A percentile compares a stretch with the other conserved stretches of the same genome.
phyloP scores from a whole-genome alignment of 306 rosid genomes.

The Castanea sativa region DNA sequence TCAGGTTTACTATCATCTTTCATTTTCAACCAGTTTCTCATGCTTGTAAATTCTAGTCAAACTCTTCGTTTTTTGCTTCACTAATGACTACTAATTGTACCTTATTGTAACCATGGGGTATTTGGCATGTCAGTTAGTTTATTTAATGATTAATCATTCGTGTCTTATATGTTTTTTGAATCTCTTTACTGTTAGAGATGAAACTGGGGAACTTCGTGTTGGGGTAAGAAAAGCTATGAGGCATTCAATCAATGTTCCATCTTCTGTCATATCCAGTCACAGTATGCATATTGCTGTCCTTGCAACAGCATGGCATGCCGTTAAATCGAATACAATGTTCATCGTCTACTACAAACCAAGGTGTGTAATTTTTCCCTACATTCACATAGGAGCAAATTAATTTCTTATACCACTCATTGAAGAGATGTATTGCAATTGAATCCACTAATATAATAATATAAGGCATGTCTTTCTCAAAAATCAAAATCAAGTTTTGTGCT shows the following conservation, averaged over 20 bases:
- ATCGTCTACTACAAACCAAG: slow-evolving; percentile 63
- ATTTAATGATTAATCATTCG: neutral
- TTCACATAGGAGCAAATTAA: neutral
- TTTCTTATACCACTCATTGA: neutral
- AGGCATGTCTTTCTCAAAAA: no score
- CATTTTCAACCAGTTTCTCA: neutral
- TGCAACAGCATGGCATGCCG: slow-evolving; percentile 67
- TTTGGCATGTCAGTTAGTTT: neutral
- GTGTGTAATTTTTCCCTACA: slow-evolving; percentile 9
- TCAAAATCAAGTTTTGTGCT: no score
- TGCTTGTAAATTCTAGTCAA: neutral
- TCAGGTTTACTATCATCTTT: slow-evolving; percentile 30
- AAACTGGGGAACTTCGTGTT: slow-evolving; percentile 57
- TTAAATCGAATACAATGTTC: slow-evolving; percentile 51
- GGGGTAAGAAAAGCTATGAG: slow-evolving; percentile 68
- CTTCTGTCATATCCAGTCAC: slow-evolving; percentile 64
- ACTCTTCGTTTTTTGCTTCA: neutral
- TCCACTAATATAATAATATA: no score
- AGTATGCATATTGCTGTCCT: slow-evolving; percentile 69
- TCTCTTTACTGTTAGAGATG: slow-evolving; percentile 34
- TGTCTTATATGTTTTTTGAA: neutral
- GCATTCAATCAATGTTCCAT: slow-evolving; percentile 47
- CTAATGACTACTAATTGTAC: neutral
- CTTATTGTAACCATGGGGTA: neutral
- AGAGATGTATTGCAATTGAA: neutral